Conservation (phyloP, 139 green algal species). For the Desmodesmus armatus region DNA sequence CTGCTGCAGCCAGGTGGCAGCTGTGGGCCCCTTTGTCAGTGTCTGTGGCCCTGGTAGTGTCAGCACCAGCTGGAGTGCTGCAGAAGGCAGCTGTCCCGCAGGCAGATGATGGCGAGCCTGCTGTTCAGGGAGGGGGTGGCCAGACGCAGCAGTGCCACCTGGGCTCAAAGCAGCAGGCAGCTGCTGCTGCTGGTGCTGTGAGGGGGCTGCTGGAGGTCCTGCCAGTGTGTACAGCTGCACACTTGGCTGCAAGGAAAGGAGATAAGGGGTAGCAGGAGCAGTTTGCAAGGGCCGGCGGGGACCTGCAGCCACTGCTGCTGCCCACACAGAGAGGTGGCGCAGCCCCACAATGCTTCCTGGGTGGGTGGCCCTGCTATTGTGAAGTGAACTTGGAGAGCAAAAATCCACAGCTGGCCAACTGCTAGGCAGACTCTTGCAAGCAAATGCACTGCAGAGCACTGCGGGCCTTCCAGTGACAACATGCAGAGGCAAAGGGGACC, state of each 20-base stretch:
- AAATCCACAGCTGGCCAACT: too few relatives aligned
- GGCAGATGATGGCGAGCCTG: not conserved
- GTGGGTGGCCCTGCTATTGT: too few relatives aligned
- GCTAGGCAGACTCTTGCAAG: too few relatives aligned
- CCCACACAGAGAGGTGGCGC: too few relatives aligned
- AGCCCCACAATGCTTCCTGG: too few relatives aligned
- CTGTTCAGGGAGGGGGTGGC: not conserved
- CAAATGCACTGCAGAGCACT: not conserved
- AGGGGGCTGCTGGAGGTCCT: not conserved
- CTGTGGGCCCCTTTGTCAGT: not conserved
- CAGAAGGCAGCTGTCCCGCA: not conserved
- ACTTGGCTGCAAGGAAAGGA: too few relatives aligned
- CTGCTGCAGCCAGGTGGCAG: conserved; percentile 20
- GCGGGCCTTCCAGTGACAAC: not conserved
- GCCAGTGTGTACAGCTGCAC: too few relatives aligned
- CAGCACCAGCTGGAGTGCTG: not conserved
- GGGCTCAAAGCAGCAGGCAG: not conserved
- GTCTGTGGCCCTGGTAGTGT: not conserved
- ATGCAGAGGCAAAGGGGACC: not conserved
- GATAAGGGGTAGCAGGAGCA: too few relatives aligned
- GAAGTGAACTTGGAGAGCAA: too few relatives aligned
- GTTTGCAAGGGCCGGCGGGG: not conserved
- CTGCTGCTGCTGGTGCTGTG: too few relatives aligned
- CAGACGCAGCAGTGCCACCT: not conserved
- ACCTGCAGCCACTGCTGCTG: not conserved